Base-by-base conservation (phyloP, 108 stramenopile species). In the Cyclotella cryptica region DNA sequence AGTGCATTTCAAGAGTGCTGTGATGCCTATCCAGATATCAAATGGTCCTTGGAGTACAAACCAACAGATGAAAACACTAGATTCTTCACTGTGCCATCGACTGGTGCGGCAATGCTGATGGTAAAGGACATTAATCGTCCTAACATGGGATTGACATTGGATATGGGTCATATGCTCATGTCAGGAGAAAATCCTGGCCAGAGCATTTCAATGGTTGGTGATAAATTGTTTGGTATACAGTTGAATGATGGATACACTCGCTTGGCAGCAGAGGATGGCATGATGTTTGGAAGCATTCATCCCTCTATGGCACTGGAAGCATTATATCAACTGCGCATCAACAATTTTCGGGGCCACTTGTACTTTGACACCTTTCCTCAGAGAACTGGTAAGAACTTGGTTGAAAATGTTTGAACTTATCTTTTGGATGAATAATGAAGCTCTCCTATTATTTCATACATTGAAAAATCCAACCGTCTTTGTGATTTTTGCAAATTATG, bases 341-440 rank as follows among this genome's bases (percentile, higher is more conserved):
- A 86, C 12, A 51, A 78, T 14, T 96, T 90, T 63, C 47, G 57
- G 13, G 95, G 95, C 12, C 95, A 96, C 66, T 76, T 96, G 11
- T 96, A 96, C 67, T 96, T 96, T 82, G 95, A 96, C 61, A 96
- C 95, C 11, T 96, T 96, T 62, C 95, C 95, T 21, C 92, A 92
- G 69, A 82, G 91, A 57, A 87, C 82, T 5, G 35, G 35, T 35
- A 35, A 35, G 35, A 35, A 2, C 35, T 6, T 35, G 35, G 35
- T 35, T 35, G 35, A 35, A 35, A 35, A 35, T 35, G 35, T 6
- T n/a, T n/a, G n/a, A n/a, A n/a, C n/a, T n/a, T n/a, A n/a, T n/a
- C n/a, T n/a, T n/a, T n/a, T 35, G 35, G 35, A 35, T 35, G 35
- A 35, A 35, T 5, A 5, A 35, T 35, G 35, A 35, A 35, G 35